Evolutionary conservation across 805 yeast genomes (phyloP), one percentile per base, ranked within the genome.

Genomic region (Metschnikowia continentalis): DNA sequence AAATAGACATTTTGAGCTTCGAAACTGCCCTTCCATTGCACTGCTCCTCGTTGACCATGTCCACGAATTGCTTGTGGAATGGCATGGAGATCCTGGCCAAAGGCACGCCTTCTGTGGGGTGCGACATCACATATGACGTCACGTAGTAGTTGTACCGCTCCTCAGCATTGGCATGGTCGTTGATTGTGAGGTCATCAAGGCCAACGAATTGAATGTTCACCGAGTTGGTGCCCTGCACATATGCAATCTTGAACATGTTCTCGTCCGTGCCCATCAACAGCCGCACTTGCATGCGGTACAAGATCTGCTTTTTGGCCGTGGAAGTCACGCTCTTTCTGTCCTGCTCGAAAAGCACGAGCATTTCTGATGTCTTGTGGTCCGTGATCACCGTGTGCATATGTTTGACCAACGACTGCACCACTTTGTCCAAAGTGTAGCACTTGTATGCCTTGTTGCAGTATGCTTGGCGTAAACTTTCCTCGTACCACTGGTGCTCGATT

Each of bases 51-150:
- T 74, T 83, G 10, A 80, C 79, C 45, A 72, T 77, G 42, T 82
- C 81, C 42, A 83, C 69, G 48, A 75, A 77, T 4, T 79, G 65
- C 58, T 82, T 85, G 57, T 88, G 72, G 68, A 92, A 87, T 23
- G 98, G 98, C 67, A 89, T 75, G 55, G 80, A 79, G 49, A 94
- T 79, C 57, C 82, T 83, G 40, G 86, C 83, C 17, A 88, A 81
- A 15, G 90, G 84, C 15, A 94, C 86, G 32, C 98, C 98, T 68
- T 94, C 99, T 2, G 99, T 94, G 36, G 99, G 98, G 61, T 90
- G 96, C 3, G 96, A 86, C 88, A 94, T 86, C 40, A 91, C 81
- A 67, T 87, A 94, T 40, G 96, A 88, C 0, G 98, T 92, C 46
- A 94, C 79, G 64, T 94, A 94, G 71, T 94, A 92, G 65, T 90